Evolutionary conservation across 176 grass and related monocot genomes (phyloP).

Genomic region (Cymbopogon citratus): DNA sequence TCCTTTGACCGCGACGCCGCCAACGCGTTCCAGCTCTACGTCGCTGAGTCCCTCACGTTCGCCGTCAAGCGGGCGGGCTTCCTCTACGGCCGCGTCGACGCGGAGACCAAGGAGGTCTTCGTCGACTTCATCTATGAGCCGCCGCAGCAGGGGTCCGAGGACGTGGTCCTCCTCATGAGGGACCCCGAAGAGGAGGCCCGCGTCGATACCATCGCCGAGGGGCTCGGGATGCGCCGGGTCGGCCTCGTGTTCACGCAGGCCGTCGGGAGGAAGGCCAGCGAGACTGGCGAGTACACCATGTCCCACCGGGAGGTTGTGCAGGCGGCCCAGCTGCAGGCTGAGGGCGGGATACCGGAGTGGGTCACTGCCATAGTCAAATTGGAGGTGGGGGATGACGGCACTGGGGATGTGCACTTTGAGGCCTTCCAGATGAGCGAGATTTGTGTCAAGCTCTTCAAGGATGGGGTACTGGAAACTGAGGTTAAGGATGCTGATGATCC

Average conservation of each 20-base stretch:
- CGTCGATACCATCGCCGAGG: conserved; percentile 65
- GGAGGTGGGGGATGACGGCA: conserved; percentile 59
- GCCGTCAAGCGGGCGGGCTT: conserved; percentile 78
- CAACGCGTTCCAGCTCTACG: conserved; percentile 86
- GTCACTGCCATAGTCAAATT: conserved; percentile 85
- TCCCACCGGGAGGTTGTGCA: conserved; percentile 82
- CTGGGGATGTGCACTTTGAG: conserved; percentile 84
- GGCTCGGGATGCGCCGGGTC: conserved; percentile 73
- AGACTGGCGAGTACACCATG: conserved; percentile 82
- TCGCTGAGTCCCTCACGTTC: conserved; percentile 72
- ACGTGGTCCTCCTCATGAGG: conserved; percentile 50
- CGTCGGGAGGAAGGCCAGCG: conserved; percentile 66
- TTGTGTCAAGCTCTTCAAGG: conserved; percentile 83
- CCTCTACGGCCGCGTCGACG: conserved; percentile 66
- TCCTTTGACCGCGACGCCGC: conserved; percentile 79
- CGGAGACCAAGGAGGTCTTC: conserved; percentile 40
- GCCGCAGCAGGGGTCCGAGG: conserved; percentile 66
- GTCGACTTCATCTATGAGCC: conserved; percentile 98
- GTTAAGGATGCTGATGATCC: conserved; percentile 60
- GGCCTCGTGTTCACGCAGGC: conserved; percentile 93
- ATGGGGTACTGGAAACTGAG: conserved; percentile 66
- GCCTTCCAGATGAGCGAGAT: conserved; percentile 97
- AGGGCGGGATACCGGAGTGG: conserved; percentile 72
- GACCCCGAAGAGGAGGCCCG: conserved; percentile 64
- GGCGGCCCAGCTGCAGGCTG: conserved; percentile 60